phyloP scores from a whole-genome alignment of 1,284 basidiomycete genomes.

The Ceratobasidium theobromae region DNA sequence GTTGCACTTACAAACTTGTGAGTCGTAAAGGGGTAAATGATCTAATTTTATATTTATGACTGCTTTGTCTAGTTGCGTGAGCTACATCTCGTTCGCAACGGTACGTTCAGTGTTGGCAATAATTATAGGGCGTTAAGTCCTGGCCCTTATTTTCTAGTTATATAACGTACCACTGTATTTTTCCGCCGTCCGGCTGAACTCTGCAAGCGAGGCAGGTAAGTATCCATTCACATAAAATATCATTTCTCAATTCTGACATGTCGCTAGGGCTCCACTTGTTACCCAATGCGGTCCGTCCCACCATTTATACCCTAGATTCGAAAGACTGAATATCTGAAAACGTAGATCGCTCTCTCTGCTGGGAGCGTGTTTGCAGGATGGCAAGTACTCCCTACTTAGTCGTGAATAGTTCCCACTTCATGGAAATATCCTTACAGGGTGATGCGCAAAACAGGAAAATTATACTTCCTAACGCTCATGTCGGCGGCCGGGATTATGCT shows the following conservation, averaged over 20 bases:
- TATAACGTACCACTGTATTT: constrained; percentile 90
- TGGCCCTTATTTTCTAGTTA: constrained; percentile 51
- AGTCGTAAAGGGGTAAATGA: constrained; percentile 38
- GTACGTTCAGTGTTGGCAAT: constrained; percentile 59
- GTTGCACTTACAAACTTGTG: constrained; percentile 77
- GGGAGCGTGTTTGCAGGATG: constrained; percentile 85
- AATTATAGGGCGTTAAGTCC: neutral
- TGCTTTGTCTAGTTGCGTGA: constrained; percentile 50
- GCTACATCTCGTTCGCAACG: constrained; percentile 76
- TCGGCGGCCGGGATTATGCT: constrained; percentile 58
- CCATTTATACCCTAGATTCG: neutral
- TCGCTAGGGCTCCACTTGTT: constrained; percentile 30
- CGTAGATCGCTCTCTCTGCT: constrained; percentile 67
- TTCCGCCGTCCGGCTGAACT: constrained; percentile 76
- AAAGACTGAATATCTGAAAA: neutral
- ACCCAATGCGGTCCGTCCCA: constrained; percentile 38
- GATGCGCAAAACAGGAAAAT: constrained; percentile 79
- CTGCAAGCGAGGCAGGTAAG: constrained; percentile 70
- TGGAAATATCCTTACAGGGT: constrained; percentile 19
- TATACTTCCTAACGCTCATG: constrained; percentile 68
- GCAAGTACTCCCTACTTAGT: constrained; percentile 47
- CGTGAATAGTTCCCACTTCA: neutral
- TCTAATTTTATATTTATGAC: neutral
- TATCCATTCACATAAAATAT: constrained; percentile 8
- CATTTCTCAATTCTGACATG: neutral